Base-by-base conservation (phyloP, 208 protist species). In the Herpetomonas muscarum region DNA sequence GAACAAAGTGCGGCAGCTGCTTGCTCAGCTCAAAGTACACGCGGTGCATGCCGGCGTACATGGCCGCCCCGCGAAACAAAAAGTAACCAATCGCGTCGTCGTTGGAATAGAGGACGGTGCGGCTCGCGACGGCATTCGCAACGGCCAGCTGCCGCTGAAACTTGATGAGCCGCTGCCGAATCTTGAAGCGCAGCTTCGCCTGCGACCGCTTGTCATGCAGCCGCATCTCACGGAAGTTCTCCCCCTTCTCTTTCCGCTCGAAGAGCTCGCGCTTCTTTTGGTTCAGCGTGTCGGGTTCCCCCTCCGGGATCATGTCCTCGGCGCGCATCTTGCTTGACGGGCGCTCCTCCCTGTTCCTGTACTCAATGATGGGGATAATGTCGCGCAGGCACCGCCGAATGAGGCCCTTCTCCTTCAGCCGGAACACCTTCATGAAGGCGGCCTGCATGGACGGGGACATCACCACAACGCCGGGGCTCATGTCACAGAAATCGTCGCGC, bases 371-470 rank as follows among this genome's bases (percentile, higher is more conserved):
- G 12, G 87, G 87, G 44, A 94, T 82, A 42, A 94, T 92, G 41
- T 94, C 87, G 39, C 83, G 83, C 44, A 94, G 67, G 39, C 82
- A 89, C 46, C 74, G 74, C 9, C 87, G 81, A 46, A 94, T 94
- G 17, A 80, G 67, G 5, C 83, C 84, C 64, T 94, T 94, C 53
- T 89, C 81, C 60, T 91, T 91, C 28, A 92, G 42, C 13, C 84
- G 79, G 48, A 92, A 94, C 22, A 94, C 83, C 52, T 90, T 90
- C 81, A 94, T 94, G 64, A 84, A 94, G 32, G 87, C 83, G 5
- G 87, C 87, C 70, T 94, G 83, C 87, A 94, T 94, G 13, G 87
- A 90, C 19, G 83, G 83, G 3, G 87, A 94, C 83, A 94, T 91
- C 17, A 88, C 79, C 15, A 94, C 87, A 25, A 94, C 80, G 31